These are phyloP conservation scores for Scenedesmus sp. DNA, from an alignment of 163 green algal species.

Conservation along the genomic window DNA sequence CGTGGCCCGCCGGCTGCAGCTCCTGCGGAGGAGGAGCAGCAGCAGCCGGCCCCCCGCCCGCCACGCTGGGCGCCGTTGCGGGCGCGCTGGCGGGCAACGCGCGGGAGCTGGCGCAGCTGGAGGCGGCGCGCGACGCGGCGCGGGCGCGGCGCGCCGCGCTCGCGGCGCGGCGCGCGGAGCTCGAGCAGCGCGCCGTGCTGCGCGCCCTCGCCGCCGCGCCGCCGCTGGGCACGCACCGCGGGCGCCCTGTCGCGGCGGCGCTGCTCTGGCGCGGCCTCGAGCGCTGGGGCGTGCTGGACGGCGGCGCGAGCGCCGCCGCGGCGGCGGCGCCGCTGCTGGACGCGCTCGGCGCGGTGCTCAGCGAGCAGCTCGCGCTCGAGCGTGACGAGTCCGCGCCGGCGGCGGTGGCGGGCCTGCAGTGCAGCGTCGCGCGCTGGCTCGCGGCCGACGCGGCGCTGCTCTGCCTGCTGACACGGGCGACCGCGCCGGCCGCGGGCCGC, in stretches of 20 bases:
- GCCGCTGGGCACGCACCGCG: conserved; percentile 39
- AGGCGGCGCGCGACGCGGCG: conserved; percentile 16
- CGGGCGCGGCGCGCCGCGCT: conserved; percentile 7
- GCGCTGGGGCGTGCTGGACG: conserved; percentile 47
- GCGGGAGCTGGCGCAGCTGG: conserved; percentile 12
- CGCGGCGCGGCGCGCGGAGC: conserved; percentile 20
- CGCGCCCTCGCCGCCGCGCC: background rate
- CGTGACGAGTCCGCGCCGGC: conserved; percentile 43
- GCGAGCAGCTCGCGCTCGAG: conserved; percentile 29
- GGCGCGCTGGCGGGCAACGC: conserved; percentile 14
- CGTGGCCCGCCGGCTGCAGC: no score
- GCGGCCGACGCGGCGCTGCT: conserved; percentile 4
- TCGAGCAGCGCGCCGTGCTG: conserved; percentile 53
- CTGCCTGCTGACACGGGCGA: conserved; percentile 27
- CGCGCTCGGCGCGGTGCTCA: conserved; percentile 26
- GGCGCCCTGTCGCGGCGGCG: conserved; percentile 44
- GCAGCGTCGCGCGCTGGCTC: conserved; percentile 14
- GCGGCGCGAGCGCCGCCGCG: conserved; percentile 20
- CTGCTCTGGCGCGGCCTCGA: conserved; percentile 50
- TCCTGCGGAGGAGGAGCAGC: no score
- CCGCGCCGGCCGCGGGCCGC: conserved; percentile 25
- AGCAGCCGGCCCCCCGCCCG: no score
- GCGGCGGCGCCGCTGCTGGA: conserved; percentile 29
- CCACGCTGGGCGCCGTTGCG: background rate
- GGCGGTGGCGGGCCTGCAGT: conserved; percentile 37